Evolutionary conservation across 768 basidiomycete genomes (phyloP).

Genomic region (Boletus pseudo-olivaceus): DNA sequence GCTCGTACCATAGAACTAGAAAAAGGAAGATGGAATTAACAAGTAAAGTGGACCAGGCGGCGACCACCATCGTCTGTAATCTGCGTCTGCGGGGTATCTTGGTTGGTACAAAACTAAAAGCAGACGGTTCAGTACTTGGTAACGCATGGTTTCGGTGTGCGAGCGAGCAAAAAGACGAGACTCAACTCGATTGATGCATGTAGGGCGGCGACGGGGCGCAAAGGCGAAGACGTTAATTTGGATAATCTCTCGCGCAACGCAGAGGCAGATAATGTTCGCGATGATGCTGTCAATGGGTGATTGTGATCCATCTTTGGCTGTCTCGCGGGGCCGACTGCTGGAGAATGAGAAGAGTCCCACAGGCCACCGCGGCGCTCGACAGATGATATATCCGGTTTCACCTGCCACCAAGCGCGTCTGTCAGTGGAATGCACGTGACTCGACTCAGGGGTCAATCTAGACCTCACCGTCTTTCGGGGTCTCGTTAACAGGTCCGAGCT

Average conservation of each 20-base stretch:
- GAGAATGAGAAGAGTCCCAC: not conserved
- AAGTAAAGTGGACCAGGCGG: slow-evolving; percentile 82
- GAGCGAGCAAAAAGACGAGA: not conserved
- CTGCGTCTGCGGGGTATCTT: slow-evolving; percentile 82
- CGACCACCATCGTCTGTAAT: slow-evolving; percentile 86
- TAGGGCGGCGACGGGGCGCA: slow-evolving; percentile 61
- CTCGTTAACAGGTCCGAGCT: not conserved
- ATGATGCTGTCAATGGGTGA: slow-evolving; percentile 34
- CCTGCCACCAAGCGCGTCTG: not conserved
- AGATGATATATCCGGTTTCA: slow-evolving; percentile 3
- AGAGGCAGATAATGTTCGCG: slow-evolving; percentile 55
- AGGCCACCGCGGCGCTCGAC: not conserved
- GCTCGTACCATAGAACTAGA: slow-evolving; percentile 73
- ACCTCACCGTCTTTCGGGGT: not conserved
- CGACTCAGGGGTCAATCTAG: not conserved
- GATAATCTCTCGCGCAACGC: slow-evolving; percentile 61
- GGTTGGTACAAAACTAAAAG: slow-evolving; percentile 74
- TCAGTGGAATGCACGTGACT: not conserved
- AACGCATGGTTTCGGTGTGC: not conserved
- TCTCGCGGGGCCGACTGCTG: not conserved
- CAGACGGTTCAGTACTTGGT: slow-evolving; percentile 1
- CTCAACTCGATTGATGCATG: slow-evolving; percentile 75
- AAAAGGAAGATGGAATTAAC: slow-evolving; percentile 64
- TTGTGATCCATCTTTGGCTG: slow-evolving; percentile 32
- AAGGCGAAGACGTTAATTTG: slow-evolving; percentile 54